These are phyloP conservation scores for Lineolata rhizophorae DNA, from an alignment of 495 filamentous ascomycete species.

Conservation along the genomic window DNA sequence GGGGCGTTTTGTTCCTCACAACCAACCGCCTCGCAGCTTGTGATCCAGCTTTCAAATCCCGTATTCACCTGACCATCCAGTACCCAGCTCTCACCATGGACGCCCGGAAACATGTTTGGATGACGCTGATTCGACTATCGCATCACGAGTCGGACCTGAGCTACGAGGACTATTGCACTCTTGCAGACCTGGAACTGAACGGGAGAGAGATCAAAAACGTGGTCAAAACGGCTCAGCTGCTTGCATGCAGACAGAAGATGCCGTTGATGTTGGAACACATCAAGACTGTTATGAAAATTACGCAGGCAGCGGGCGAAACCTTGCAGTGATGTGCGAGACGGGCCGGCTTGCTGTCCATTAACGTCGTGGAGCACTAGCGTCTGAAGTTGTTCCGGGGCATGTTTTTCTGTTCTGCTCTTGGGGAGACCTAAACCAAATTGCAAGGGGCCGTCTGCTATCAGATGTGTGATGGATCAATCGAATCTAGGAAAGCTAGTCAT, in stretches of 20 bases:
- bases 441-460: too few relatives aligned
- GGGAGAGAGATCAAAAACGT: conserved; percentile 45
- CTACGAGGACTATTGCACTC: conserved; percentile 19
- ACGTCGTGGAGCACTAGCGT: too few relatives aligned
- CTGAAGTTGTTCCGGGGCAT: too few relatives aligned
- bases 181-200: conserved; percentile 29
- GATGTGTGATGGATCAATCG: too few relatives aligned
- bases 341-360: too few relatives aligned
- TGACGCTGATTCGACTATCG: conserved; percentile 19
- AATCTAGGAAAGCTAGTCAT: too few relatives aligned
- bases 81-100: conserved; percentile 17
- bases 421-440: too few relatives aligned
- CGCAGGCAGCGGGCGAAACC: too few relatives aligned
- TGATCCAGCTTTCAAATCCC: conserved; percentile 19
- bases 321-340: too few relatives aligned
- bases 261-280: conserved; percentile 22
- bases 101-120: conserved; percentile 20
- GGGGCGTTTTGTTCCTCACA: conserved; percentile 28
- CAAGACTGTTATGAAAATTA: conserved; percentile 24
- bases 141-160: conserved; percentile 15
- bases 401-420: too few relatives aligned
- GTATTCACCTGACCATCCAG: conserved; percentile 22
- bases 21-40: conserved; percentile 20
- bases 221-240: conserved; percentile 30
- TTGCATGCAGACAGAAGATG: conserved; percentile 18